Evolutionary conservation across 2,329 filamentous ascomycete species (phyloP).

Genomic region (Trichophyton benhamiae): DNA sequence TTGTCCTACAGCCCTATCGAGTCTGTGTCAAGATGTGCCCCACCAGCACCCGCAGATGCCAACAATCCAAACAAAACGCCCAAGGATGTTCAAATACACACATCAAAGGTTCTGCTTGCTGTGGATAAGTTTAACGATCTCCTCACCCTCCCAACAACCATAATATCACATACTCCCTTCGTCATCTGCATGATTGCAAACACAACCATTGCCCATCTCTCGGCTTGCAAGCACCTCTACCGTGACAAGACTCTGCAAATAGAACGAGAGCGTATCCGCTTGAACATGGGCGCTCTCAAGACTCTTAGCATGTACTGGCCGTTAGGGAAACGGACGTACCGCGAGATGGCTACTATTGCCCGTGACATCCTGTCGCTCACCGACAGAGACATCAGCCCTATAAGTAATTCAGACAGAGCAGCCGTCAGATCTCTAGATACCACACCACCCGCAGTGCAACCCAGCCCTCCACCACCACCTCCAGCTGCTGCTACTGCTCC

Average conservation of each 20-base stretch:
- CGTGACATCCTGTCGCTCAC: slow-evolving; percentile 19
- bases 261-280: slow-evolving; percentile 29
- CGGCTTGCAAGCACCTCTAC: slow-evolving; percentile 29
- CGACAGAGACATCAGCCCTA: slow-evolving; percentile 7
- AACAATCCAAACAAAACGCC: slow-evolving; percentile 3
- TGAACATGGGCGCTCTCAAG: slow-evolving; percentile 30
- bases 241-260: slow-evolving; percentile 21
- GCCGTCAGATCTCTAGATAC: neutral
- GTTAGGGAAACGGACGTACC: slow-evolving; percentile 23
- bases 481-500: neutral
- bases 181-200: slow-evolving; percentile 32
- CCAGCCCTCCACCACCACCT: neutral
- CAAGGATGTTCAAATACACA: slow-evolving; percentile 25
- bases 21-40: slow-evolving; percentile 26
- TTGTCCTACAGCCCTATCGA: slow-evolving; percentile 30
- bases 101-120: slow-evolving; percentile 25
- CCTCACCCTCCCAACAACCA: slow-evolving; percentile 24
- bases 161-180: slow-evolving; percentile 29
- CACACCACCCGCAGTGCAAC: neutral
- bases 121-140: slow-evolving; percentile 29
- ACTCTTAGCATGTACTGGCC: slow-evolving; percentile 27
- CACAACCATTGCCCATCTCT: slow-evolving; percentile 47
- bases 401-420: neutral
- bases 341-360: slow-evolving; percentile 30
- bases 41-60: slow-evolving; percentile 12